A percentile compares a stretch with the other conserved stretches of the same genome.
Evolutionary conservation across 202 grass and related monocot species (phyloP).

Genomic region (Tripidium arundinaceum): DNA sequence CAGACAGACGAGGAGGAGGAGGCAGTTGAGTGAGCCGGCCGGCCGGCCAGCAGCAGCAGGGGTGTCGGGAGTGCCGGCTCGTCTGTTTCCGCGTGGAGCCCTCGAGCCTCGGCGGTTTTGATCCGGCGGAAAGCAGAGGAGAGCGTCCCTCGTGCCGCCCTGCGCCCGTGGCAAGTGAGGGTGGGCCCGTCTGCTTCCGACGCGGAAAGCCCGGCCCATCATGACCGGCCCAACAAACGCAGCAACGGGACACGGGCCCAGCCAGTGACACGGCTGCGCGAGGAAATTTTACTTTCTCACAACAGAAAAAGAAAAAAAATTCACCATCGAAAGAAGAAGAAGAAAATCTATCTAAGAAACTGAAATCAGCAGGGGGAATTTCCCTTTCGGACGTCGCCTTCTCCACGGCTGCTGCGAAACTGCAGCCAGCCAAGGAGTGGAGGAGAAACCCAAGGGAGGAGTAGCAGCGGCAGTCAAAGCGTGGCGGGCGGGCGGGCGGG

Average conservation of each 20-base stretch:
- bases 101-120: background rate
- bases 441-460: background rate
- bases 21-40: background rate
- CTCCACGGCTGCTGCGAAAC: background rate
- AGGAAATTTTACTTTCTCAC: background rate
- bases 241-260: no score
- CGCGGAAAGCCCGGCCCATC: background rate
- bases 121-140: background rate
- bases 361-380: background rate
- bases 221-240: no score
- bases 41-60: background rate
- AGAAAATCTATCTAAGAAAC: background rate
- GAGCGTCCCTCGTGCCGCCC: no score
- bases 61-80: background rate
- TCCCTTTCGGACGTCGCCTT: conserved; percentile 5
- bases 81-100: background rate
- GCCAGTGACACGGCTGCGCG: background rate
- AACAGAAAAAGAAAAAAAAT: background rate
- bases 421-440: background rate
- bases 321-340: background rate
- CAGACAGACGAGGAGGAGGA: background rate
- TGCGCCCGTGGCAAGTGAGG: background rate
- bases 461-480: background rate
- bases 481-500: background rate
- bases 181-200: background rate